Evolutionary conservation across 345 rosid genomes (phyloP), one percentile per base, ranked within the genome.

Genomic region (Gossypium arboreum): DNA sequence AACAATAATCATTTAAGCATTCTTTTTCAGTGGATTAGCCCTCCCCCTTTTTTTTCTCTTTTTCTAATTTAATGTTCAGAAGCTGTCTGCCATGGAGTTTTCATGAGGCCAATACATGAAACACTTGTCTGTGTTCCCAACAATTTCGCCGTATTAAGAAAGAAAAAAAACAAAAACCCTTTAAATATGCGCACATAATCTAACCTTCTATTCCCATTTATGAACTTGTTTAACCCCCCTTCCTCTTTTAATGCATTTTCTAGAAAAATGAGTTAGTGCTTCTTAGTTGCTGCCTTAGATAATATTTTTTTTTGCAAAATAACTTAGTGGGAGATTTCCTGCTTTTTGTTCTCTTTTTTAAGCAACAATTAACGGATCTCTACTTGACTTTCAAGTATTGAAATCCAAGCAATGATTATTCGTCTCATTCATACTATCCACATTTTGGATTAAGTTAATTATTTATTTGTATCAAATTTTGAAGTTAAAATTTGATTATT

Each of bases 41-140:
- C 12, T 12, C 54, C 1, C 68, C 47, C 20, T 3, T 27, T 7
- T 7, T 24, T 20, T 13, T 34, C 60, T 9, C 18, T 29, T 8
- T 3, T 4, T 41, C 64, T 7, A 12, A 43, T 57, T 58, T 22
- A 44, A 39, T 17, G 45, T 60, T 13, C 52, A 18, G 5, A 27
- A 16, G 9, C 55, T 60, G 81, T 69, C 78, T 69, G 75, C 78
- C 67, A 62, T 67, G 56, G 17, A 17, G 22, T 45, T 22, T 24
- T 27, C 47, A 27, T 67, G 63, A 29, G 71, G 64, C 34, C 69
- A 34, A 45, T 5, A 20, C 17, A 61, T 5, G 58, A 17, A n/a
- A 64, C 71, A 73, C 73, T 20, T 44, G 77, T 39, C 64, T 3
- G 2, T 6, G 18, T 16, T 34, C 10, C 39, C 34, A 10, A 7